Percentiles rank a stretch among this genome's conserved stretches.
Conservation (phyloP, 768 basidiomycete genomes). For the Brasilioporus rufonigricans region DNA sequence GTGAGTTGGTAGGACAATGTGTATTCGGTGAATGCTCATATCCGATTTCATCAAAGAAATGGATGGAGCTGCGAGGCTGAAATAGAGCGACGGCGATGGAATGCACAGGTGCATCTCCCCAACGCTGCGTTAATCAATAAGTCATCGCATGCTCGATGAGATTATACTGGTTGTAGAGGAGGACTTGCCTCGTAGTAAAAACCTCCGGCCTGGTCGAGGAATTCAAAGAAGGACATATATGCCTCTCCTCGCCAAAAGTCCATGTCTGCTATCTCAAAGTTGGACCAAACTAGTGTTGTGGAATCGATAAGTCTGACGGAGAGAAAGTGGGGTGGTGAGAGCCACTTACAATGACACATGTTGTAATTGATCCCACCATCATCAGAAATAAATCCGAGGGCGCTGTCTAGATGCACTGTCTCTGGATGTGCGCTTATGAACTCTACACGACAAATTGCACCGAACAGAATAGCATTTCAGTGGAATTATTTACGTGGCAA, state of each 20-base stretch:
- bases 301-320: background rate
- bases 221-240: slow-evolving; percentile 82
- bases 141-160: background rate
- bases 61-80: slow-evolving; percentile 82
- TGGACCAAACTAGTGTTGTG: slow-evolving; percentile 72
- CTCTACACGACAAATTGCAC: slow-evolving; percentile 21
- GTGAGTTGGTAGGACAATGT: slow-evolving; percentile 20
- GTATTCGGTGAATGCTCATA: slow-evolving; percentile 29
- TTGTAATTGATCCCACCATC: slow-evolving; percentile 64
- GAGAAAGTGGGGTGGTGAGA: background rate
- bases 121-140: slow-evolving; percentile 49
- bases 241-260: slow-evolving; percentile 84
- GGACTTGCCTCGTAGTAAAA: slow-evolving; percentile 79
- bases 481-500: slow-evolving; percentile 35
- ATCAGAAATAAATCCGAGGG: slow-evolving; percentile 61
- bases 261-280: slow-evolving; percentile 88
- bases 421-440: slow-evolving; percentile 43
- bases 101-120: slow-evolving; percentile 94
- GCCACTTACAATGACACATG: slow-evolving; percentile 57
- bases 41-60: slow-evolving; percentile 93
- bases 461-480: background rate
- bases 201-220: slow-evolving; percentile 75
- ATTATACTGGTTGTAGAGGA: no score
- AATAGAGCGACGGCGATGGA: slow-evolving; percentile 91
- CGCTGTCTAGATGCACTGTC: slow-evolving; percentile 49